Conservation (phyloP, 306 rosid genomes). For the Rubus parviflorus region DNA sequence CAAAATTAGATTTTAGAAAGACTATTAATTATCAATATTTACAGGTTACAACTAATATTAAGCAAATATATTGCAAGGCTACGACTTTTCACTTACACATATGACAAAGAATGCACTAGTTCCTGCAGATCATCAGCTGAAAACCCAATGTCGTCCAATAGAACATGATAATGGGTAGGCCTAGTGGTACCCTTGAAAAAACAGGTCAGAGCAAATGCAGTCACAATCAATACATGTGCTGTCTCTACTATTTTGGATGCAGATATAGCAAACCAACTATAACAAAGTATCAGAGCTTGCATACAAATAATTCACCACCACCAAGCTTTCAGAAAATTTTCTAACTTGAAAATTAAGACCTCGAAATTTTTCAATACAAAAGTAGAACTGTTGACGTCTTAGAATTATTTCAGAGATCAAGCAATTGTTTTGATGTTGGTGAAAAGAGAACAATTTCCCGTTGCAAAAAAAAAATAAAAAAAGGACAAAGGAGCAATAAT, state of each 20-base stretch:
- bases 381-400: background rate
- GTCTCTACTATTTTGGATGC: background rate
- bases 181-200: conserved; percentile 74
- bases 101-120: conserved; percentile 87
- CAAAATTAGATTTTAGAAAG: background rate
- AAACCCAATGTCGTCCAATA: conserved; percentile 75
- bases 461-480: background rate
- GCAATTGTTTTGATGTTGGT: background rate
- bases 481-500: background rate
- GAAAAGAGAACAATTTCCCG: background rate
- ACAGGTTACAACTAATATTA: too few relatives aligned
- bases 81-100: conserved; percentile 64
- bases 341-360: background rate
- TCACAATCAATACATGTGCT: background rate
- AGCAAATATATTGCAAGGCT: background rate
- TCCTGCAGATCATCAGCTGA: conserved; percentile 88
- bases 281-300: background rate
- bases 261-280: background rate
- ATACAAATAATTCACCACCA: background rate
- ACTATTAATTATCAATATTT: background rate
- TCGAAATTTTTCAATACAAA: background rate
- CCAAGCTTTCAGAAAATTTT: background rate
- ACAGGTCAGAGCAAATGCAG: background rate
- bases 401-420: background rate
- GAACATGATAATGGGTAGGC: conserved; percentile 89